phyloP scores from a whole-genome alignment of 2,329 filamentous ascomycete species.

The Herpomyces periplanetae region DNA sequence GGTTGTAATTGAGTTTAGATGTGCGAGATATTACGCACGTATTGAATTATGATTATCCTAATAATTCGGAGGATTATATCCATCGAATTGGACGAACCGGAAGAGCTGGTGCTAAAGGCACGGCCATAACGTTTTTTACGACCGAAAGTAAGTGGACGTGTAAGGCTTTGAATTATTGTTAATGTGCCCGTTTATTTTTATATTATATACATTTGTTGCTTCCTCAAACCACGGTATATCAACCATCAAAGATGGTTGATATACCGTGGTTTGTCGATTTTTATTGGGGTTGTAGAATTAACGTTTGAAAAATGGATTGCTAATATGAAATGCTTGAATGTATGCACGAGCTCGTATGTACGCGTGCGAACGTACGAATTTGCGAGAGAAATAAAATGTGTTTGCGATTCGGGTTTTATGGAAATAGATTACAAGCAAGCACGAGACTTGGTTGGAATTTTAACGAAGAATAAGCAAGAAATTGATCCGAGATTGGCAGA shows the following conservation, averaged over 20 bases:
- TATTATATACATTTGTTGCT: slow-evolving; percentile 39
- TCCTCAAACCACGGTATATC: too few relatives aligned
- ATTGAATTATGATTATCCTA: slow-evolving; percentile 98
- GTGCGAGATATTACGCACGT: slow-evolving; percentile 99
- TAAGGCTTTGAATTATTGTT: slow-evolving; percentile 3
- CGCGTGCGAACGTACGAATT: too few relatives aligned
- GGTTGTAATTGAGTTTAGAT: slow-evolving; percentile 46
- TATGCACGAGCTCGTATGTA: too few relatives aligned
- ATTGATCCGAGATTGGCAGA: slow-evolving; percentile 80
- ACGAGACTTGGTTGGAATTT: slow-evolving; percentile 69
- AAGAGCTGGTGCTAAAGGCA: slow-evolving; percentile 51
- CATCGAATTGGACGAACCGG: slow-evolving; percentile 26
- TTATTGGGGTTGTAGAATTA: too few relatives aligned
- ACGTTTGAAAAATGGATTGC: too few relatives aligned
- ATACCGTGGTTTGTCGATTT: too few relatives aligned
- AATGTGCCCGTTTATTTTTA: slow-evolving; percentile 4
- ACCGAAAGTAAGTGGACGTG: slow-evolving; percentile 54
- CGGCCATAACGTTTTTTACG: slow-evolving; percentile 91
- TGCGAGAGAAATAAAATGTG: too few relatives aligned
- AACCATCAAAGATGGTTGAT: too few relatives aligned
- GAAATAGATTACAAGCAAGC: slow-evolving; percentile 21
- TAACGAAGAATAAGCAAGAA: slow-evolving; percentile 86
- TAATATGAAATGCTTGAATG: too few relatives aligned
- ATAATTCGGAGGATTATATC: slow-evolving; percentile 36
- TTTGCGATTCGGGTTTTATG: too few relatives aligned